Base-by-base conservation (phyloP, 1,139 yeast genomes). In the Pichia sp. region DNA sequence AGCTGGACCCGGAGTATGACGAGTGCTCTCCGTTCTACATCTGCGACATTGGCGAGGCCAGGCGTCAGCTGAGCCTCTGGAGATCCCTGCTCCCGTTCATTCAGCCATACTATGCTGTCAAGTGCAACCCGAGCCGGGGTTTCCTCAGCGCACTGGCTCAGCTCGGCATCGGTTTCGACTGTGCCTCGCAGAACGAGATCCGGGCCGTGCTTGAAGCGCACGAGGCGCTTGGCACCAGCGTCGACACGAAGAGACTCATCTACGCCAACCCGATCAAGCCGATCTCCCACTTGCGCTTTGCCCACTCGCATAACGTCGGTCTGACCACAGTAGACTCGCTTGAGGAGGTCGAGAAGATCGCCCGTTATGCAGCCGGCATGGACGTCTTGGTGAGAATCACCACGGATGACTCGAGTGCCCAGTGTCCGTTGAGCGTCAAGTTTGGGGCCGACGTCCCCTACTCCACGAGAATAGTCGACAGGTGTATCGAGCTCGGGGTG, bases 211-310 rank as follows among this genome's bases (percentile, higher is more conserved):
- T 89, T 62, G 67, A 73, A 36, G 53, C 54, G 3, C 27, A 44
- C 31, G 17, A 55, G 9, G 52, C 49, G 14, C 16, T 51, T 10
- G 49, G 48, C 6, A 9, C 27, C 2, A 16, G 29, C 58, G 93
- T 92, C 14, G 81, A 85, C 58, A 79, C 95, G 12, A 71, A 76
- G 17, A 77, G 89, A 64, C 87, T 93, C 65, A 80, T 93, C 57
- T 93, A 89, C 72, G 98, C 98, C 36, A 91, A 93, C 66, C 97
- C 99, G 27, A 89, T 97, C 72, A 93, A 93, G 73, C 85, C 93
- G 46, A 79, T 83, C 55, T 87, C 96, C 40, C 89, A 84, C 64
- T 75, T 93, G 59, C 79, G 95, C 64, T 86, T 77, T 68, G 95
- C 98, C 2, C 70, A 76, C 27, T 67, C 73, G 27, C 66, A 70